Base-by-base conservation (phyloP, 306 rosid genomes). In the Carpinus viminea region DNA sequence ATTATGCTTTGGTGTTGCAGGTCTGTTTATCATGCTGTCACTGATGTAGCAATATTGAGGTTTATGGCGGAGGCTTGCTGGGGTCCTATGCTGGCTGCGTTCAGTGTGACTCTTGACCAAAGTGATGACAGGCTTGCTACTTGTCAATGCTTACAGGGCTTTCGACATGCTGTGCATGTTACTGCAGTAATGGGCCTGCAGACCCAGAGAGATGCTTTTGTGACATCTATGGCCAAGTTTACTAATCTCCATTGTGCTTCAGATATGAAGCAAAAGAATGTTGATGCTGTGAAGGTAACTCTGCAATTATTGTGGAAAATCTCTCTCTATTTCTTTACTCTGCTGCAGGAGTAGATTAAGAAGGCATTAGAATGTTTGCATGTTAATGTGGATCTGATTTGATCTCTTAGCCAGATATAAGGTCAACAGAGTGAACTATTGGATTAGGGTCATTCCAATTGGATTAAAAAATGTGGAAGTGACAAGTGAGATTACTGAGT, bases 81-180 rank as follows among this genome's bases (percentile, higher is more conserved):
- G 99, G 98, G 98, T 76, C 99, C 99, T 72, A 91, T 96, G 92
- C 86, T 96, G 88, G 99, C 99, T 65, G 98, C 99, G 45, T 89
- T 93, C 79, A 96, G 99, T 86, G 98, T 96, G 85, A 96, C 97
- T 57, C 93, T 96, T 66, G 99, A 93, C 87, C 99, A 96, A 88
- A 96, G 99, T 78, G 99, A 90, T 85, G 98, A 96, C 85, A 87
- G 90, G 86, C 84, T 89, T 76, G 97, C 99, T 79, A 90, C 98
- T 60, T 85, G 97, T 83, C 97, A 90, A 59, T 96, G 97, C 80
- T 82, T 96, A 76, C 94, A 81, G 80, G 99, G 99, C 78, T 91
- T 91, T 74, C 93, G 98, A 79, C 86, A 91, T 88, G 96, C 99
- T 72, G 93, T 96, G 84, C 99, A 91, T 88, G 90, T 93, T 74